These are phyloP conservation scores for Cyberlindnera mycetangii DNA, from an alignment of 805 yeast species.

Conservation along the genomic window DNA sequence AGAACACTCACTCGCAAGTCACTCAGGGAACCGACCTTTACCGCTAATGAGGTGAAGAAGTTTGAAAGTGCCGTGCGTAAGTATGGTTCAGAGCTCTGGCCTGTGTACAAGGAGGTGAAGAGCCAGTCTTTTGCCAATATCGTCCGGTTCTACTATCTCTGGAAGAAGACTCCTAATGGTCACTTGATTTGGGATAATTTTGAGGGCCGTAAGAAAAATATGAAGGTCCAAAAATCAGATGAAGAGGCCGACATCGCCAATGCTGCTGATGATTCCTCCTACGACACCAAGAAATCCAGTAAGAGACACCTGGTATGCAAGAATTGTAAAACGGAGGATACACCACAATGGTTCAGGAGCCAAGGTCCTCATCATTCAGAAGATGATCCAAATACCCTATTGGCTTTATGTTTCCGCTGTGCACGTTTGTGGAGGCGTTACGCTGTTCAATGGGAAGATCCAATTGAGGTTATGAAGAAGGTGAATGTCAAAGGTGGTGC, in stretches of 20 bases:
- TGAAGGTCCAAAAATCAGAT: conserved; percentile 28
- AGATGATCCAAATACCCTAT: conserved; percentile 32
- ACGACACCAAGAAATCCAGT: conserved; percentile 51
- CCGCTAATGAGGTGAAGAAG: conserved; percentile 53
- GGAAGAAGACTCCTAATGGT: conserved; percentile 87
- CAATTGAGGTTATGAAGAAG: conserved; percentile 58
- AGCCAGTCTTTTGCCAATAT: conserved; percentile 74
- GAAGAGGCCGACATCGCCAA: conserved; percentile 25
- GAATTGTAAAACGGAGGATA: conserved; percentile 58
- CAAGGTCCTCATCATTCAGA: conserved; percentile 54
- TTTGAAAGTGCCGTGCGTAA: conserved; percentile 75
- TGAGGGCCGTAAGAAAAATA: conserved; percentile 69
- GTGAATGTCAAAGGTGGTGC: conserved; percentile 40
- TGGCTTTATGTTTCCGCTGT: conserved; percentile 80
- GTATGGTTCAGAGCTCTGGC: conserved; percentile 76
- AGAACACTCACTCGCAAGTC: conserved; percentile 49
- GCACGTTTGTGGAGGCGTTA: conserved; percentile 90
- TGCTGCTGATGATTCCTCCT: conserved; percentile 68
- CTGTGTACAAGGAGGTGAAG: conserved; percentile 66
- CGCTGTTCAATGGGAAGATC: conserved; percentile 84
- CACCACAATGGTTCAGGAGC: conserved; percentile 66
- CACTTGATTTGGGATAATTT: conserved; percentile 77
- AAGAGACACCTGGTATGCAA: conserved; percentile 57
- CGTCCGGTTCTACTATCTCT: conserved; percentile 82
- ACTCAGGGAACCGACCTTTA: conserved; percentile 76